Evolutionary conservation across 495 filamentous ascomycete genomes (phyloP).

Genomic region (Hypomontagnella monticulosa): DNA sequence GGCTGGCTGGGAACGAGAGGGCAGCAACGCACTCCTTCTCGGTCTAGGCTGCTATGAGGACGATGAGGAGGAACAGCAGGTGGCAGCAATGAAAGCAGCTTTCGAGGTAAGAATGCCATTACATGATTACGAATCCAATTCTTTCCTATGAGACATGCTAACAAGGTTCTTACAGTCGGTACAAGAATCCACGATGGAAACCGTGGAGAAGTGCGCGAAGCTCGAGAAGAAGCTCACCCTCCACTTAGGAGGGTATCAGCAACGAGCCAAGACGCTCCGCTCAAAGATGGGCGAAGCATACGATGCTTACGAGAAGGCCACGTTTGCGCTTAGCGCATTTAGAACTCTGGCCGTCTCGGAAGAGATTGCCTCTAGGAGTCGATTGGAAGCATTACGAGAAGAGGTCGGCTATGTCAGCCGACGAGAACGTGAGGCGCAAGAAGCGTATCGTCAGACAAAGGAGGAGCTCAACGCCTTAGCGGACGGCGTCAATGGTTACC

Average conservation of each 20-base stretch:
- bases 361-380: constrained; percentile 72
- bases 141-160: constrained; percentile 32
- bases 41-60: constrained; percentile 82
- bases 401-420: constrained; percentile 85
- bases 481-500: constrained; percentile 52
- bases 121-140: neutral
- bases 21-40: constrained; percentile 68
- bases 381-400: constrained; percentile 79
- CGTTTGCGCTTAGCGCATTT: constrained; percentile 76
- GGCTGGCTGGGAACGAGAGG: constrained; percentile 71
- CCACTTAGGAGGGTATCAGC: constrained; percentile 89
- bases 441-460: constrained; percentile 76
- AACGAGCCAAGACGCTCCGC: constrained; percentile 81
- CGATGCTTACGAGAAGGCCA: constrained; percentile 77
- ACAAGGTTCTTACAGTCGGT: constrained; percentile 64
- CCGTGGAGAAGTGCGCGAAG: constrained; percentile 82
- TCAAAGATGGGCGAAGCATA: constrained; percentile 83
- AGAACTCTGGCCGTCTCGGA: constrained; percentile 80
- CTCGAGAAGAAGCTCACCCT: constrained; percentile 92
- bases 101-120: constrained; percentile 67
- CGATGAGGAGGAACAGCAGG: constrained; percentile 72
- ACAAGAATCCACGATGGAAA: constrained; percentile 73
- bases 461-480: constrained; percentile 78
- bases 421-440: constrained; percentile 90
- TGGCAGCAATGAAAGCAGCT: constrained; percentile 66